Evolutionary conservation across 1,284 basidiomycete species (phyloP).

Genomic region (Papiliotrema fonsecae): DNA sequence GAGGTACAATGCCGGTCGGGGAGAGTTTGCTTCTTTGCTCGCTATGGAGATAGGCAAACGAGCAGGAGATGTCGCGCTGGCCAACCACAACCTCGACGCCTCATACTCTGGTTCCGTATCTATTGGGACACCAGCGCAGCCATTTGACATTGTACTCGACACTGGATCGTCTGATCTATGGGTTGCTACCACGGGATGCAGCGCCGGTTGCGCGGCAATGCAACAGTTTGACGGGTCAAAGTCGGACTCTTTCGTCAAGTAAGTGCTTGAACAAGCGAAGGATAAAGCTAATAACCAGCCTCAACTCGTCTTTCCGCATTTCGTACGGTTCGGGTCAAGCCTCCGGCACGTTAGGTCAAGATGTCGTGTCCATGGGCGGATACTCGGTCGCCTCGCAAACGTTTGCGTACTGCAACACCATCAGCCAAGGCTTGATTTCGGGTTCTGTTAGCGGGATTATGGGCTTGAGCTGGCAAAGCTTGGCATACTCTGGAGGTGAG

Average conservation of each 20-base stretch:
- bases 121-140: slow-evolving; percentile 50
- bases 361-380: slow-evolving; percentile 73
- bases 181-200: slow-evolving; percentile 37
- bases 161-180: slow-evolving; percentile 56
- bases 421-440: slow-evolving; percentile 44
- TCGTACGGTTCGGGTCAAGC: slow-evolving; percentile 61
- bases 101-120: slow-evolving; percentile 43
- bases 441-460: slow-evolving; percentile 50
- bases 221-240: slow-evolving; percentile 10
- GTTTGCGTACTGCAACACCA: slow-evolving; percentile 53
- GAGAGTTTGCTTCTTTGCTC: slow-evolving; percentile 18
- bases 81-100: slow-evolving; percentile 44
- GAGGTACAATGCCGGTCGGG: slow-evolving; percentile 31
- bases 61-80: slow-evolving; percentile 13
- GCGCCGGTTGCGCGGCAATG: slow-evolving; percentile 27
- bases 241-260: slow-evolving; percentile 15
- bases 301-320: slow-evolving; percentile 34
- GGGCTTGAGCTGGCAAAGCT: slow-evolving; percentile 50
- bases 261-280: slow-evolving; percentile 1
- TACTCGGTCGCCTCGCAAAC: slow-evolving; percentile 66
- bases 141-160: slow-evolving; percentile 55
- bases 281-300: slow-evolving; percentile 7
- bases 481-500: slow-evolving; percentile 48
- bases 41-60: slow-evolving; percentile 10
- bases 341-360: slow-evolving; percentile 62